phyloP scores from a whole-genome alignment of 768 basidiomycete genomes.

The Lentinula sp. region DNA sequence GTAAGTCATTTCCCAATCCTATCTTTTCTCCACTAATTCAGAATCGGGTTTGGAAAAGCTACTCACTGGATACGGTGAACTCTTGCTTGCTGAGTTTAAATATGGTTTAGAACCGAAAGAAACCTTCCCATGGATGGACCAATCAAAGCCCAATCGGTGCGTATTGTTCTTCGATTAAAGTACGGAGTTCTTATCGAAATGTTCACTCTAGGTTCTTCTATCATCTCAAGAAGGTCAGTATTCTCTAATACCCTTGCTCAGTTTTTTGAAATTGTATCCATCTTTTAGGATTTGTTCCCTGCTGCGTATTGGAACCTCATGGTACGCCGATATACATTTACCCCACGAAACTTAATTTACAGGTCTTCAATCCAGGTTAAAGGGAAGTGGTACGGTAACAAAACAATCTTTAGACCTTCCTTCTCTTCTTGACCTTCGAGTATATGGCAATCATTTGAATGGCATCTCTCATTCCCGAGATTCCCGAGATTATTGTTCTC shows the following conservation, averaged over 20 bases:
- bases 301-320: slow-evolving; percentile 73
- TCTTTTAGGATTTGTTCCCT: slow-evolving; percentile 56
- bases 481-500: too few species aligned
- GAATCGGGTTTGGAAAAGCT: slow-evolving; percentile 35
- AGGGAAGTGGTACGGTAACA: slow-evolving; percentile 44
- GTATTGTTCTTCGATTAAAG: slow-evolving; percentile 12
- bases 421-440: slow-evolving; percentile 15
- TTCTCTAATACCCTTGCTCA: neutral
- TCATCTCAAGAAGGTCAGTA: slow-evolving; percentile 73
- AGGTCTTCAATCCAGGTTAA: slow-evolving; percentile 18
- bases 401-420: slow-evolving; percentile 32
- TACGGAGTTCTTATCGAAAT: slow-evolving; percentile 8
- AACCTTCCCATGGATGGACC: slow-evolving; percentile 73
- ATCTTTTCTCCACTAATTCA: neutral
- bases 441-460: neutral
- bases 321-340: slow-evolving; percentile 29
- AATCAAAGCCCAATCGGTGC: slow-evolving; percentile 69
- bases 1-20: slow-evolving; percentile 33
- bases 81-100: slow-evolving; percentile 91
- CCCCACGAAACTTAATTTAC: slow-evolving; percentile 6
- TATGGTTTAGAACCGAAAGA: slow-evolving; percentile 89
- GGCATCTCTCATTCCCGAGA: too few species aligned
- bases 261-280: neutral
- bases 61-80: slow-evolving; percentile 73
- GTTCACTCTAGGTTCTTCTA: slow-evolving; percentile 58